Evolutionary conservation across 805 yeast genomes (phyloP), one percentile per base, ranked within the genome.

Genomic region (Candida nonsorbophila): DNA sequence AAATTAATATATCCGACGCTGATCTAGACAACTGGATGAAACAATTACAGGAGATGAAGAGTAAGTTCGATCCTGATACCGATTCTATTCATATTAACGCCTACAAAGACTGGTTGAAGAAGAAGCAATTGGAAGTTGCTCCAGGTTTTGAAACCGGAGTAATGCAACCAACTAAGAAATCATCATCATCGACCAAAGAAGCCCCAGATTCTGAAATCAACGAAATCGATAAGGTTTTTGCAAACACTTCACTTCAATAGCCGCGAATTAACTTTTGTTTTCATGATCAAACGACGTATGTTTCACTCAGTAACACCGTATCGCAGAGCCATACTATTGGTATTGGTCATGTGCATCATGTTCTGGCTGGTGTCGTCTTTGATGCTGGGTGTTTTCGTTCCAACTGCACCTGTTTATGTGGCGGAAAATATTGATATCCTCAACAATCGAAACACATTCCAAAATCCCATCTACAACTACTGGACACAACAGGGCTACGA

Each of bases 141-240:
- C 70, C 70, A 1, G 70, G 70, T 2, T 61, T 58, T 33, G 53
- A 53, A 25, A 42, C 53, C 3, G 47, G 45, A 6, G 46, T 63
- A 27, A 58, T 55, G 50, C 49, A 51, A 11, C 62, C 62, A 5
- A 40, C 31, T 25, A 37, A 47, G 29, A 33, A 29, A 5, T 40
- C 25, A 28, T 11, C 22, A 7, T 6, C 14, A 19, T 12, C 9
- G 6, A 7, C 7, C 14, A 6, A 11, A 12, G 4, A 22, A 25
- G 7, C 18, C 10, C 13, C 14, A 20, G 20, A 14, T 9, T 9
- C 16, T 13, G 16, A 14, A 22, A 28, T 40, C 6, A 45, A 48
- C 30, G 62, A 55, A 30, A 34, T 55, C 16, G 58, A 54, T 36
- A 39, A 42, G 30, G 45, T 50, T 6, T 54, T 55, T 34, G 58